phyloP scores from a whole-genome alignment of 139 green algal genomes.

The Cymbomonas tetramitiformis region DNA sequence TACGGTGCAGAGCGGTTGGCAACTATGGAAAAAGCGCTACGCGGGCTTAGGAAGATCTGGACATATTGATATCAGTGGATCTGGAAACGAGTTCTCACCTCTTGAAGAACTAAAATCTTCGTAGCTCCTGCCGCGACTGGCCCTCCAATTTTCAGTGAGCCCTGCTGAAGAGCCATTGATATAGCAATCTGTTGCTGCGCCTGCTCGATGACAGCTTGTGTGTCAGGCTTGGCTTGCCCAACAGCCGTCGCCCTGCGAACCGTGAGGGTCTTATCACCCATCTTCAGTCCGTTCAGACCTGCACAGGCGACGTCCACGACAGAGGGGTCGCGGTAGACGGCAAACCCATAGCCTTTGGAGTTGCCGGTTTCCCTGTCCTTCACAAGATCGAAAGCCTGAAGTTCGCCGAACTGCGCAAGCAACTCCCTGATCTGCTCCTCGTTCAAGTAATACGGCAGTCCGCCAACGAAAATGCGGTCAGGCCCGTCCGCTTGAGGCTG shows the following conservation, averaged over 20 bases:
- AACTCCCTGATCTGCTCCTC: slow-evolving; percentile 89
- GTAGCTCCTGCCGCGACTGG: too few species aligned
- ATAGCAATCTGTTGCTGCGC: too few species aligned
- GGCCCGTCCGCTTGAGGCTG: slow-evolving; percentile 19
- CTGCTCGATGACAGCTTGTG: neutral
- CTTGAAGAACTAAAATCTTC: too few species aligned
- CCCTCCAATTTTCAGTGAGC: too few species aligned
- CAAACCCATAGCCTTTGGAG: slow-evolving; percentile 90
- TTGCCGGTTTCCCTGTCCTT: slow-evolving; percentile 79
- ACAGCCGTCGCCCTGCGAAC: slow-evolving; percentile 64
- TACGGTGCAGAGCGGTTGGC: too few species aligned
- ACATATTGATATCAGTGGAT: too few species aligned
- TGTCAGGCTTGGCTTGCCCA: neutral
- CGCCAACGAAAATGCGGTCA: slow-evolving; percentile 84
- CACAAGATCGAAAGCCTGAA: slow-evolving; percentile 73
- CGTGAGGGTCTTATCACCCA: slow-evolving; percentile 87
- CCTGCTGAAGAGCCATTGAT: too few species aligned
- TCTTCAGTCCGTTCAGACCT: slow-evolving; percentile 81
- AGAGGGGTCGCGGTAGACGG: slow-evolving; percentile 66
- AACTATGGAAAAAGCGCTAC: too few species aligned
- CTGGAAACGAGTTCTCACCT: too few species aligned
- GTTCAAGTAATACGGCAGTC: slow-evolving; percentile 87
- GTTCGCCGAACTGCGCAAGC: slow-evolving; percentile 64
- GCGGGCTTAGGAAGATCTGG: too few species aligned
- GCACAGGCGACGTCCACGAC: slow-evolving; percentile 61